Evolutionary conservation across 2,329 filamentous ascomycete species (phyloP).

Genomic region (Neonectria neomacrospora): DNA sequence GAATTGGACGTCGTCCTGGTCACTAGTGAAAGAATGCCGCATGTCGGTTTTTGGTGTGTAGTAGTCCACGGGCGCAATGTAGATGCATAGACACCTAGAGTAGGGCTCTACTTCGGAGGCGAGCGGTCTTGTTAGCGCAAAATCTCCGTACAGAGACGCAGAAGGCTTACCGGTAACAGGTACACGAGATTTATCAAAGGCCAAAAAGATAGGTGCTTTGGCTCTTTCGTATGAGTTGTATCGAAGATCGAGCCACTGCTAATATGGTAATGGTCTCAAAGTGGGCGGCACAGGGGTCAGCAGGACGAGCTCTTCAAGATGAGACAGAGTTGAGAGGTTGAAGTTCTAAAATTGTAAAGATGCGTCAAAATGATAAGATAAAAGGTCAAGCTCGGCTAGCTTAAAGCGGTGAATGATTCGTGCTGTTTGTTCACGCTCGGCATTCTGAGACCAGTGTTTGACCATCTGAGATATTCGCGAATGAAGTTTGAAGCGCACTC

Average conservation of each 20-base stretch:
- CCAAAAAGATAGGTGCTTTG: background rate
- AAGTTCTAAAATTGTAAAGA: background rate
- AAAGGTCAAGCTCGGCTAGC: constrained; percentile 7
- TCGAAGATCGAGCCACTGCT: background rate
- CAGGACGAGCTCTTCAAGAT: constrained; percentile 1
- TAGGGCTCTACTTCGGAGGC: no score
- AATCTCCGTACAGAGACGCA: background rate
- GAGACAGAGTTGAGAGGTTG: constrained; percentile 3
- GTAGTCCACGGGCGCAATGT: background rate
- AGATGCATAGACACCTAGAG: background rate
- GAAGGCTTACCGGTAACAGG: background rate
- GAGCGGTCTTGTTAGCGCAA: background rate
- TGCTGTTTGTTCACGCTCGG: background rate
- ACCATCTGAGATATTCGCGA: constrained; percentile 5
- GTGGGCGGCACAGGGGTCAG: background rate
- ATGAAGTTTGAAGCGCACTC: background rate
- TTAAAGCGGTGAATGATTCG: background rate
- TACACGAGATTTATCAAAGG: background rate
- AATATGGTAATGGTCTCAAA: background rate
- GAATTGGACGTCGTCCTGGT: constrained; percentile 30
- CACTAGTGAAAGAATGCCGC: background rate
- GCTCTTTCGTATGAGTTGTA: background rate
- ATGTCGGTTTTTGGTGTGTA: background rate
- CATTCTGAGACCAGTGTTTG: constrained; percentile 5
- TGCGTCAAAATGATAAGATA: background rate